Evolutionary conservation across 2,329 filamentous ascomycete species (phyloP).

Genomic region (Epichloe brachyelytri): DNA sequence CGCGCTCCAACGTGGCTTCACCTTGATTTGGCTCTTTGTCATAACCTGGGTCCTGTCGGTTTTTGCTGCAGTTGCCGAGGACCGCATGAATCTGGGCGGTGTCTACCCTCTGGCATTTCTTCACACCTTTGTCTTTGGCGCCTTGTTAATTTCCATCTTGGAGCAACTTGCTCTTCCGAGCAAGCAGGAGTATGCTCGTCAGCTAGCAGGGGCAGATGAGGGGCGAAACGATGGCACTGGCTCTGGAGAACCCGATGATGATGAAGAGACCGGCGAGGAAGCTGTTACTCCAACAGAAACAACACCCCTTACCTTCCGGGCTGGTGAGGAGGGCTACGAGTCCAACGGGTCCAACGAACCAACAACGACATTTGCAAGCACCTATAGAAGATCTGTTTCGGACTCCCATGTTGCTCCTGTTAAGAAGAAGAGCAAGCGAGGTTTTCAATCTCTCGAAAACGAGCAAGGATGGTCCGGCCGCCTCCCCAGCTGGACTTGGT

Average conservation of each 20-base stretch:
- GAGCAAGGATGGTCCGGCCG: constrained; percentile 80
- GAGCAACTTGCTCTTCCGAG: constrained; percentile 67
- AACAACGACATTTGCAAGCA: constrained; percentile 40
- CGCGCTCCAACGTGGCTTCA: constrained; percentile 71
- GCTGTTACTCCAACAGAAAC: constrained; percentile 33
- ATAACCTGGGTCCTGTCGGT: constrained; percentile 64
- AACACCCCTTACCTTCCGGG: constrained; percentile 43
- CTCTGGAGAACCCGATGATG: background rate
- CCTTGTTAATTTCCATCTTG: constrained; percentile 60
- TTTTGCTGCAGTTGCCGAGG: constrained; percentile 59
- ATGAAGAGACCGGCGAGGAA: constrained; percentile 9
- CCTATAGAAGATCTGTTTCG: constrained; percentile 36
- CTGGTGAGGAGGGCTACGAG: constrained; percentile 20
- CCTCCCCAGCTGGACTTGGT: constrained; percentile 75
- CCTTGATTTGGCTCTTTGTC: constrained; percentile 71
- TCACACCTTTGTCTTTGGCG: constrained; percentile 61
- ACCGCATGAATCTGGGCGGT: constrained; percentile 57
- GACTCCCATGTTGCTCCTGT: constrained; percentile 13
- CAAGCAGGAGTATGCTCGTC: constrained; percentile 56
- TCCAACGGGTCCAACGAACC: constrained; percentile 23
- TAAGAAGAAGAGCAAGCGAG: constrained; percentile 10
- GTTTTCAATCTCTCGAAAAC: constrained; percentile 39
- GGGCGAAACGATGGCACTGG: constrained; percentile 23
- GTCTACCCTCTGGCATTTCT: constrained; percentile 76
- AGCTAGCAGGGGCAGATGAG: constrained; percentile 38